Base-by-base conservation (phyloP, 1,284 basidiomycete genomes). In the Xanthoconium separans region DNA sequence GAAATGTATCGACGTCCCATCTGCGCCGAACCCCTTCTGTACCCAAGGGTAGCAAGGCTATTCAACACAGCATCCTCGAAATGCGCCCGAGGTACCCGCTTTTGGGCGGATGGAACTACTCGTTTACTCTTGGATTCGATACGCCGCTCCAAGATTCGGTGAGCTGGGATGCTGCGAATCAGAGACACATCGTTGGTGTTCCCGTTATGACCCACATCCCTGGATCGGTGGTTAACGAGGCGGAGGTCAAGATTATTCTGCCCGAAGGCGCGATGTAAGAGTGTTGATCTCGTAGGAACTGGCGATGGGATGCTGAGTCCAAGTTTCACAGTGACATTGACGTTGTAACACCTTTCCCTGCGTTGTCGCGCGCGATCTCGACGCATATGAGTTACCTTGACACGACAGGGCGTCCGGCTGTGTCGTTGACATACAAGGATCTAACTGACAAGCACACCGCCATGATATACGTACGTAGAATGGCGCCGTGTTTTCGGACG, bases 71-170 rank as follows among this genome's bases (percentile, higher is more conserved):
- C 55, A 61, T 84, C 11, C 76, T 98, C 40, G 94, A 98, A 64
- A 69, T 99, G 44, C 80, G 80, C 44, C 96, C 97, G 1, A 83
- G 97, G 37, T 99, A 95, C 71, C 97, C 97, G 9, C 66, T 99
- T 27, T 73, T 98, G 57, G 97, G 97, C 30, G 95, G 96, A 18
- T 99, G 97, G 97, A 98, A 98, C 70, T 99, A 97, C 73, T 85
- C 80, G 41, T 99, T 96, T 74, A 93, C 90, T 6, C 79, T 98
- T 12, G 97, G 97, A 4, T 99, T 90, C 81, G 94, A 98, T 65
- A 79, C 88, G 10, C 88, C 92, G 20, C 77, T 97, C 44, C 77
- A 71, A n/a, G 88, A 94, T 64, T 87, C 84, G 44, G 82, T 80
- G 36, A 81, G 78, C 57, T 87, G 81, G 66, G 81, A 89, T 61